Base-by-base conservation (phyloP, 805 yeast species). In the Metschnikowia lunata region DNA sequence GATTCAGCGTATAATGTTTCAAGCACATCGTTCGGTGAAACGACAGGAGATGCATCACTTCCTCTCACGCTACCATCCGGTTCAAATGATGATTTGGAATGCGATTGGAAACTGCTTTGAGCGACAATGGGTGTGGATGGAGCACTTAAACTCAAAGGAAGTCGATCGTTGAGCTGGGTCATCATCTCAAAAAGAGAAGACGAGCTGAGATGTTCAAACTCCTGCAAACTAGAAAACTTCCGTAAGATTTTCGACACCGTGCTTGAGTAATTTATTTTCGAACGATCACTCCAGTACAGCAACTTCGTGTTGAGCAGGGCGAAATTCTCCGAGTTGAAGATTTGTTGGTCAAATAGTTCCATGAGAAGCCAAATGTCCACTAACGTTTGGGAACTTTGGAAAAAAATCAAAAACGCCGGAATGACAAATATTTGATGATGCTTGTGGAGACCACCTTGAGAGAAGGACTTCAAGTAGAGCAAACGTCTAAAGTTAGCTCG, bases 131-230 rank as follows among this genome's bases (percentile, higher is more conserved):
- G 75, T 4, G 75, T 71, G 2, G 72, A 62, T 7, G 75, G 74
- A 4, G 76, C 74, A 14, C 72, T 66, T 30, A 69, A 56, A 56
- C 75, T 69, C 49, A 71, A 60, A 0, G 76, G 75, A 34, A 69
- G 56, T 39, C 61, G 61, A 54, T 71, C 76, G 53, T 68, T 69
- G n/a, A 69, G 51, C 45, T 69, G 74, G 31, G 56, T 43, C 10
- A 69, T 36, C 28, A 70, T 54, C 42, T 67, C 71, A 43, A 67
- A 67, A 12, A 71, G 54, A 6, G 50, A 48, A 13, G 49, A 59
- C 1, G 65, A 54, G 45, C 56, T 63, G 38, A 71, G 56, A 36
- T 57, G 50, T 26, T 61, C 65, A 51, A 70, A 70, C 48, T 71
- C 74, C 14, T 56, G 49, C 36, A 59, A 46, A 35, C 54, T 50